Evolutionary conservation across 2,329 filamentous ascomycete genomes (phyloP), one percentile per base, ranked within the genome.

Genomic region (Alternaria ventricosa): DNA sequence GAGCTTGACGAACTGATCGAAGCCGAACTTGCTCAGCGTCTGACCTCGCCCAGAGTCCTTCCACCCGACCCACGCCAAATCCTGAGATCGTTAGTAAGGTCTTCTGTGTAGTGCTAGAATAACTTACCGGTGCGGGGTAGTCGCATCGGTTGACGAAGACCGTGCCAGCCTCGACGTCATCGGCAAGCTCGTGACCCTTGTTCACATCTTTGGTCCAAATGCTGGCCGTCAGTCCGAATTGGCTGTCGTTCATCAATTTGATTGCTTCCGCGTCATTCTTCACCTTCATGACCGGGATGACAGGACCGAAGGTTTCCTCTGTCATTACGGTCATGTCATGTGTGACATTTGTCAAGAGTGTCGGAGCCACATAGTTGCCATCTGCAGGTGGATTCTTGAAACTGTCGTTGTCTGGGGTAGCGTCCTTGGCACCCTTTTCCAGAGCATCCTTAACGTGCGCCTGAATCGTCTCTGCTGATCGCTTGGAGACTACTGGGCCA

Each of bases 121-220:
- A 27, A 88, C 92, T 85, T 88, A 95, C 94, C 66, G 95, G 93
- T 78, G 91, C 93, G 51, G 95, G 95, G 80, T 89, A 98, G 80
- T 98, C 95, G 76, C 92, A 94, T 73, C 95, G 88, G 80, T 98
- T 98, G 74, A 98, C 92, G 82, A 97, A 98, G 53, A 97, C 94
- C 2, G 95, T 98, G 45, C 95, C 95, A 49, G 95, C 94, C 78
- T 97, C 94, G 51, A 98, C 89, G 55, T 90, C 85, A 59, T 96
- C 90, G 43, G 91, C 88, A 56, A 98, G 85, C 77, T 92, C 87
- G 71, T 94, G 89, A 15, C 91, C 95, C 76, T 86, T 90, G 49
- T 84, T 85, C 3, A 89, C 88, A 76, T 98, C 93, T 80, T 96
- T 96, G 61, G 94, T 97, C 95, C 95, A 98, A 74, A 98, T 94